Evolutionary conservation across 2,329 filamentous ascomycete genomes (phyloP), one percentile per base, ranked within the genome.

Genomic region (Talaromyces sp.): DNA sequence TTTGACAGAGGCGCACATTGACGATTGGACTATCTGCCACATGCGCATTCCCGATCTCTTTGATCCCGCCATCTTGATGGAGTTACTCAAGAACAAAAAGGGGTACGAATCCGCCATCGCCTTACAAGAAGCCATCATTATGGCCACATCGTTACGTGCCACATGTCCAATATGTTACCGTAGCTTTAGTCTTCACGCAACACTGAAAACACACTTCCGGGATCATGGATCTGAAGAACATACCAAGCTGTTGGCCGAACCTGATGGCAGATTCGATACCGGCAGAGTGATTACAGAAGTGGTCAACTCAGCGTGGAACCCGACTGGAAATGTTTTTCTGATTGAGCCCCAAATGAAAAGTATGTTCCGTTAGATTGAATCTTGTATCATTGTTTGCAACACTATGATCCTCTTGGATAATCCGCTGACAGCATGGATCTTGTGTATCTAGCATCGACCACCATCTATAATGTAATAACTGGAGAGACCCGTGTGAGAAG

Each of bases 11-110:
- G 58, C 48, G 16, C 62, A 63, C 44, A 60, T 63, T 28, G 62
- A 63, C 6, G 62, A 63, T 23, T 63, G 62, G 62, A 63, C 62
- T 9, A 63, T 63, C 12, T 63, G 62, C 50, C 62, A 63, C 52
- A 63, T 59, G 40, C 62, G 62, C 16, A 59, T 63, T 33, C 62
- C 62, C 23, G 57, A 60, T 21, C 62, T 63, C 23, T 63, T 63
- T 50, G 62, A 63, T 46, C 62, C 62, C 12, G 33, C 46, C 12
- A 33, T 60, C 14, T 57, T 63, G 62, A 63, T 63, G 62, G 62
- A 63, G 40, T 42, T 63, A 48, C 62, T 63, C 57, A 63, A 56
- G 33, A 40, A 23, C 25, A 63, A 63, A 28, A 63, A 63, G 23
- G 50, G 50, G 23, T 50, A 60, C 33, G 46, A 56, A 25, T 54